Evolutionary conservation across 2,329 filamentous ascomycete species (phyloP).

Genomic region (Aspergillus ruber): DNA sequence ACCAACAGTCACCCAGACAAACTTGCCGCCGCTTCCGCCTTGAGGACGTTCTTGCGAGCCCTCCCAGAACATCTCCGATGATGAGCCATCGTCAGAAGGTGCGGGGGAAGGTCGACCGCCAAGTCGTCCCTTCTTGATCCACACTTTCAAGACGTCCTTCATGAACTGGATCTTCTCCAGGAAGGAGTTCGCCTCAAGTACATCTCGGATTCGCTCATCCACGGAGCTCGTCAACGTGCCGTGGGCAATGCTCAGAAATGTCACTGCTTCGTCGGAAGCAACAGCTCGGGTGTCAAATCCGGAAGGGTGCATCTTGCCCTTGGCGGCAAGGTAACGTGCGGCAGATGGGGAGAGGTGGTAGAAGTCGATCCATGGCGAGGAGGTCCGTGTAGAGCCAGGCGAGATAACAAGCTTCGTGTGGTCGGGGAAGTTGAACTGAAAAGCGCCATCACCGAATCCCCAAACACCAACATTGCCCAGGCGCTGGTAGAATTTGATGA

Average conservation of each 20-base stretch:
- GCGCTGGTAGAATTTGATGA: conserved; percentile 47
- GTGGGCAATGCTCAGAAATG: conserved; percentile 35
- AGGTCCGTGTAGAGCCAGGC: conserved; percentile 30
- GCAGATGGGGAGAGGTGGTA: conserved; percentile 44
- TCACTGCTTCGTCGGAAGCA: conserved; percentile 35
- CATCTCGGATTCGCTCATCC: conserved; percentile 35
- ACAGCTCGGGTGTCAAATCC: conserved; percentile 38
- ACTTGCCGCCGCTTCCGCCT: conserved; percentile 43
- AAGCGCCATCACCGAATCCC: conserved; percentile 45
- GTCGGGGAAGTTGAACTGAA: conserved; percentile 49
- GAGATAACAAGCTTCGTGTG: conserved; percentile 47
- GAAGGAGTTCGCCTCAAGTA: conserved; percentile 41
- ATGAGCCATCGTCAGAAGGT: conserved; percentile 3
- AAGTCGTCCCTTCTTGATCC: conserved; percentile 33
- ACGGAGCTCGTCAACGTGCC: conserved; percentile 26
- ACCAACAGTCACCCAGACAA: conserved; percentile 48
- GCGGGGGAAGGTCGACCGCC: conserved; percentile 24
- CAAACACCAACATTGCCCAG: conserved; percentile 49
- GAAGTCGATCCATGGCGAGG: conserved; percentile 41
- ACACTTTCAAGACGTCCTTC: conserved; percentile 34
- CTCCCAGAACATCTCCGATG: conserved; percentile 34
- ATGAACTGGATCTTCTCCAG: conserved; percentile 38
- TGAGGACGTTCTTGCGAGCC: conserved; percentile 36
- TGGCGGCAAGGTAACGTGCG: conserved; percentile 36
- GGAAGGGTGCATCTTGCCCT: conserved; percentile 38